Percentiles rank a stretch among this genome's conserved stretches.
These are phyloP conservation scores for Tetrahymena thermophila DNA, from an alignment of 73 alveolate species.

Conservation along the genomic window DNA sequence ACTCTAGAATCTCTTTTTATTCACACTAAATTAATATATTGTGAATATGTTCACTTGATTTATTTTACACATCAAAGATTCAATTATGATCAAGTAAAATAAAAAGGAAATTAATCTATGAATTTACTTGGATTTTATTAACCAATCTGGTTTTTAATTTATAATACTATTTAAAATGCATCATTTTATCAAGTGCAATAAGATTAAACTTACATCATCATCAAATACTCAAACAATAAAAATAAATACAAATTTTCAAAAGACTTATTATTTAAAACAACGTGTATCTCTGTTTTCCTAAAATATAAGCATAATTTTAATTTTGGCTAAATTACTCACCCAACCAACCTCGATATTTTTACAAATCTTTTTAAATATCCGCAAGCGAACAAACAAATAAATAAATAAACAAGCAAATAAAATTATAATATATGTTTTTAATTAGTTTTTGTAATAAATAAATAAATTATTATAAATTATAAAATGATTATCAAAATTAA, in stretches of 20 bases:
- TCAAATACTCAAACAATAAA: not conserved
- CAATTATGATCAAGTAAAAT: not conserved
- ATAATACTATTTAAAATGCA: not conserved
- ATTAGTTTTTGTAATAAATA: no score
- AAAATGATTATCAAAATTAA: no score
- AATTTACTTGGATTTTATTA: not conserved
- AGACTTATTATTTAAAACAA: not conserved
- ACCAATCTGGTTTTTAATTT: no score
- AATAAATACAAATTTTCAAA: not conserved
- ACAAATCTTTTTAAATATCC: no score
- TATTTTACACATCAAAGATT: not conserved
- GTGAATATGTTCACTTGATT: not conserved
- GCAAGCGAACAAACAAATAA: no score
- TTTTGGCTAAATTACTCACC: no score
- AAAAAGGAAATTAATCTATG: not conserved
- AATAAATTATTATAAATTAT: no score
- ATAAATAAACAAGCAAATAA: no score
- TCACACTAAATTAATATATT: not conserved
- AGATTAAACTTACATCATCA: not conserved
- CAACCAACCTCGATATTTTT: no score
- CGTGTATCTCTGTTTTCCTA: not conserved
- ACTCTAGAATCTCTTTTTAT: not conserved
- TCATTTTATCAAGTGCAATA: not conserved
- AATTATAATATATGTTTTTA: no score
- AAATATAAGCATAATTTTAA: not conserved